Base-by-base conservation (phyloP, 805 yeast species). In the Candida railenensis region DNA sequence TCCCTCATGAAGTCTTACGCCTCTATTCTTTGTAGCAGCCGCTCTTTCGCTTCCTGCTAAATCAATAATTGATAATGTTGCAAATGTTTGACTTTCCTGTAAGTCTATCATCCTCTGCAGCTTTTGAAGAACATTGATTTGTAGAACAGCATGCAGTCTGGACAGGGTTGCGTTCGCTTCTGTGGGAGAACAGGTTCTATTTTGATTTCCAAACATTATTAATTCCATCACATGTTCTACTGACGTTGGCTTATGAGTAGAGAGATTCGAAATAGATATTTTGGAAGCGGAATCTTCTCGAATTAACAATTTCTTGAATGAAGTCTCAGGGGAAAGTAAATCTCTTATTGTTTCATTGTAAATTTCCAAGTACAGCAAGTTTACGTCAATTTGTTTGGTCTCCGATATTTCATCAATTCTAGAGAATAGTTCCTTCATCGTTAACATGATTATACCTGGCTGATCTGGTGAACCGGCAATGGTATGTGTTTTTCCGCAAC, bases 21-120 rank as follows among this genome's bases (percentile, higher is more conserved):
- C 98, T 40, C 89, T 66, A 62, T 92, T 92, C 53, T 80, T 81
- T 0, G 98, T 90, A 0, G 94, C 86, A 0, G 94, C 83, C 0
- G 98, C 98, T 37, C 98, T 73, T 67, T 92, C 98, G 65, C 96
- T 87, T 3, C 98, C 98, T 0, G 98, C 98, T 39, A 92, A 67
- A 63, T 92, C 98, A 41, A 92, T 91, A 22, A 92, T 85, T 0
- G 94, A 85, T 25, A 91, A 68, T 0, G 96, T 88, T 0, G 96
- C 90, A 66, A 78, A 83, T 0, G 84, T 80, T 53, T 85, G 91
- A 28, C 82, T 76, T 56, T 86, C 89, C 14, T 71, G 72, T 16
- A 87, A 53, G 47, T 82, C 89, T 0, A 85, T 82, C 0, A 85
- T 77, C 45, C 82, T 74, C 37, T 78, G 73, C 39, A 36, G 39